Evolutionary conservation across 1,284 basidiomycete genomes (phyloP).

Genomic region (Somion occarium): DNA sequence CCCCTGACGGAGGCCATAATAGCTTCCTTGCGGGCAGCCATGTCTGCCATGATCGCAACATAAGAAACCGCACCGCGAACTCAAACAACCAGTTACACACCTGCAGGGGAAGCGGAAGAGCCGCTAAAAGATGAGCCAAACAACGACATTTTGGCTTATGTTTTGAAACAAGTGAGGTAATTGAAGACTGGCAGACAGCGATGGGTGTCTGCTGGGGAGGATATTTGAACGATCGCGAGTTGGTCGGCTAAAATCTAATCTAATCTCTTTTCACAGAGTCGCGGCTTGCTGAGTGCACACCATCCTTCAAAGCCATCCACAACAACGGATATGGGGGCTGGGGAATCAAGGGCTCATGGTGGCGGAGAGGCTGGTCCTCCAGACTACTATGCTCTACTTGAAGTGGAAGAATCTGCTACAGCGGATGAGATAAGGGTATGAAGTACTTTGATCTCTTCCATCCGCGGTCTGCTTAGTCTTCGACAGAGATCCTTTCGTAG

Average conservation of each 20-base stretch:
- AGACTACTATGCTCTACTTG: slow-evolving; percentile 81
- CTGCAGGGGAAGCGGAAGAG: slow-evolving; percentile 28
- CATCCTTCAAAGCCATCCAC: neutral
- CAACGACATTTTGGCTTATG: slow-evolving; percentile 12
- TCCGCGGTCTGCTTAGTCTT: slow-evolving; percentile 6
- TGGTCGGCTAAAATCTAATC: slow-evolving; percentile 1
- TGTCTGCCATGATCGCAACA: slow-evolving; percentile 37
- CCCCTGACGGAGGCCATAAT: slow-evolving; percentile 66
- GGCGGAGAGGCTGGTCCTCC: slow-evolving; percentile 27
- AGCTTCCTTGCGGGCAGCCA: slow-evolving; percentile 58
- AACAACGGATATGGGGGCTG: slow-evolving; percentile 56
- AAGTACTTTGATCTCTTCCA: slow-evolving; percentile 7
- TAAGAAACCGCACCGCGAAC: neutral
- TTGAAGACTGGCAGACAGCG: neutral
- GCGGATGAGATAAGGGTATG: slow-evolving; percentile 84
- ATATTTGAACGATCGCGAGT: neutral
- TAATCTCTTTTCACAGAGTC: no score
- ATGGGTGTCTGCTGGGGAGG: neutral
- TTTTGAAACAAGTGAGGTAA: slow-evolving; percentile 1
- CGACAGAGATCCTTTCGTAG: slow-evolving; percentile 77
- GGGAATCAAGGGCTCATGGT: slow-evolving; percentile 44
- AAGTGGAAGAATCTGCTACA: slow-evolving; percentile 76
- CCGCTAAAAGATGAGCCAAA: slow-evolving; percentile 10
- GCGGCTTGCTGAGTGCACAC: no score
- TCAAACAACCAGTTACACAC: slow-evolving; percentile 18